Evolutionary conservation across 2,329 filamentous ascomycete species (phyloP), one percentile per base, ranked within the genome.

Genomic region (Pseudogymnoascus sp.): DNA sequence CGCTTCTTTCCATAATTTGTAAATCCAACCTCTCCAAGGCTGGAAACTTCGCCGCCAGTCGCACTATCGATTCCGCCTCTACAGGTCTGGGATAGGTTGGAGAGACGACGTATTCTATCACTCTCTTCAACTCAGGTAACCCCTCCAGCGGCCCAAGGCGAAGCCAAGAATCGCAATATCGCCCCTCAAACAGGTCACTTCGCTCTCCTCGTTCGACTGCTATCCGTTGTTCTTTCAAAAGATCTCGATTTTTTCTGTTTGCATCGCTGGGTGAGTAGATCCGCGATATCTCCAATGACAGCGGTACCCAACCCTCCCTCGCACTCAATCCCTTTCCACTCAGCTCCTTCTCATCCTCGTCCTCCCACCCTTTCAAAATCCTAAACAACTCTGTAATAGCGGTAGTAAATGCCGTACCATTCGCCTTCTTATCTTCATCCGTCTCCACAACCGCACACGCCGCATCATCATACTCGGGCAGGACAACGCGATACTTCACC

Each of bases 391-490:
- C 33, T 8, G 61, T 12, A 6, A 65, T 57, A 12, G 61, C 61
- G 8, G 64, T 37, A 14, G 63, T 64, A 60, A 65, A 65, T 6
- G 59, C 59, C 30, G 11, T 6, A 39, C 60, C 41, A 38, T 65
- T 65, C 14, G 8, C 20, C 12, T 60, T 28, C 39, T 59, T 62
- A 37, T 65, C 64, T 25, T 57, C 30, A 33, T 61, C 38, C 4
- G 61, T 64, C 37, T 65, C 64, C 25, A 63, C 62, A 43, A 60
- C 62, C 6, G 58, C 64, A 38, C 61, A 65, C 8, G 35, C 61
- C 15, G 64, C 47, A 39, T 64, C 58, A 58, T 59, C 43, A 36
- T 62, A 65, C 20, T 36, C 41, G 14, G 64, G 64, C 12, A 65
- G 62, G 37, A 64, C 47, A 39, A 64, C 58, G 11, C 61, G 36